Evolutionary conservation across 805 yeast species (phyloP), one percentile per base, ranked within the genome.

Genomic region (Huiozyma sinensis): DNA sequence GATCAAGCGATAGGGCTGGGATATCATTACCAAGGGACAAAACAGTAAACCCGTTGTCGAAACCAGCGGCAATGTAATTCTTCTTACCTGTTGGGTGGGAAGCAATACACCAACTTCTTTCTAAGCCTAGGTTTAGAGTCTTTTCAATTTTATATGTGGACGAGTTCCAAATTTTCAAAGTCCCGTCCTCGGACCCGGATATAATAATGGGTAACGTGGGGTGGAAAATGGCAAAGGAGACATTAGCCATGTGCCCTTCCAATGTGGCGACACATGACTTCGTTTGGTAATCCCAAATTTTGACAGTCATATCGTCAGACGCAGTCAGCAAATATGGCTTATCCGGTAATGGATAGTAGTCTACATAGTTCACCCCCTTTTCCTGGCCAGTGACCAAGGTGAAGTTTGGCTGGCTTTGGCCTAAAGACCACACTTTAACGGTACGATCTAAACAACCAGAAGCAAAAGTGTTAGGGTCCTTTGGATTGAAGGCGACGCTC

Each of bases 401-500:
- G 69, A 85, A 90, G 67, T 92, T 94, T 48, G 98, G 95, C 32
- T 75, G 75, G 24, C 82, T 66, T 42, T 90, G 82, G 33, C 95
- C 95, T 54, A 92, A 68, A 1, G 95, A 83, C 99, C 99, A 92
- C 50, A 92, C 83, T 65, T 90, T 92, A 46, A 92, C 95, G 13
- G 97, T 89, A 57, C 94, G 81, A 66, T 92, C 99, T 57, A 92
- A 72, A 69, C 95, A 89, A 10, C 95, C 96, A 11, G 96, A 83
- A 1, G 97, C 99, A 73, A 92, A 92, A 35, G 97, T 90, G 67
- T 83, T 88, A 52, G 95, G 87, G 66, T 92, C 98, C 68, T 90
- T 92, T 46, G 98, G 97, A 67, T 92, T 92, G 72, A 92, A 86
- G 39, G 92, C 88, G 43, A 92, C 77, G 44, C 87, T 79, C 95